Percentiles rank a stretch among this genome's conserved stretches.
phyloP scores from a whole-genome alignment of 1,284 basidiomycete genomes.

The Coriolopsis trogii region DNA sequence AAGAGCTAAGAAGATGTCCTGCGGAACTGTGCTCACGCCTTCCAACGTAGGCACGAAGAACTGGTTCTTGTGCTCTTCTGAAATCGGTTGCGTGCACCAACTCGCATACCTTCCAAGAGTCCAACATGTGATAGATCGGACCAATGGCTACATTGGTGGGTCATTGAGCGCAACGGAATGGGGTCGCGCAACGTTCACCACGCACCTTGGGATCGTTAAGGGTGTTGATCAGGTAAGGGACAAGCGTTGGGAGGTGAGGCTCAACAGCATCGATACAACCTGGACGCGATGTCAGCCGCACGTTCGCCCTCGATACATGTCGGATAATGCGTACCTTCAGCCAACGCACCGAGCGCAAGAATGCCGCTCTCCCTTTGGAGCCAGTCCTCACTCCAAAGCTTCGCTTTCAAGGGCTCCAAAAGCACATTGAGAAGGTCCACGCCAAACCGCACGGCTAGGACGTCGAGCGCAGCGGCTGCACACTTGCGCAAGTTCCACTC shows the following conservation, averaged over 20 bases:
- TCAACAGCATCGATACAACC: constrained; percentile 97
- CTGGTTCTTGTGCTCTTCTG: constrained; percentile 83
- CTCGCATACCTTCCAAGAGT: constrained; percentile 97
- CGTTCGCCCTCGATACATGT: constrained; percentile 4
- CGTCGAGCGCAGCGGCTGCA: constrained; percentile 96
- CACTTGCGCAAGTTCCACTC: constrained; percentile 99
- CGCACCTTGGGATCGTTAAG: constrained; percentile 89
- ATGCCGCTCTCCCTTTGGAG: constrained; percentile 95
- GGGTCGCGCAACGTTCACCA: not conserved
- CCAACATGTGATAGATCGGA: constrained; percentile 99
- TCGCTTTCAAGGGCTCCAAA: constrained; percentile 89
- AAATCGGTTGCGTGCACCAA: constrained; percentile 88
- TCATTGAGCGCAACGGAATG: not conserved
- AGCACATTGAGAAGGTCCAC: constrained; percentile 88
- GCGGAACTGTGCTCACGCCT: constrained; percentile 68
- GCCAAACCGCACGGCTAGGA: constrained; percentile 92
- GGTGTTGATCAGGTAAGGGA: constrained; percentile 92
- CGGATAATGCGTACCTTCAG: constrained; percentile 72
- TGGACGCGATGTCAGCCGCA: constrained; percentile 37
- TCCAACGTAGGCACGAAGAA: constrained; percentile 98
- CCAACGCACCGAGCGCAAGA: constrained; percentile 95
- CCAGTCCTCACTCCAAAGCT: constrained; percentile 95
- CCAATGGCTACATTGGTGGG: constrained; percentile 70
- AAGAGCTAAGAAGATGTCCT: too few relatives aligned
- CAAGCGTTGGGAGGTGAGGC: constrained; percentile 89